These are phyloP conservation scores for Ilyonectria destructans DNA, from an alignment of 2,329 filamentous ascomycete species.

Conservation along the genomic window DNA sequence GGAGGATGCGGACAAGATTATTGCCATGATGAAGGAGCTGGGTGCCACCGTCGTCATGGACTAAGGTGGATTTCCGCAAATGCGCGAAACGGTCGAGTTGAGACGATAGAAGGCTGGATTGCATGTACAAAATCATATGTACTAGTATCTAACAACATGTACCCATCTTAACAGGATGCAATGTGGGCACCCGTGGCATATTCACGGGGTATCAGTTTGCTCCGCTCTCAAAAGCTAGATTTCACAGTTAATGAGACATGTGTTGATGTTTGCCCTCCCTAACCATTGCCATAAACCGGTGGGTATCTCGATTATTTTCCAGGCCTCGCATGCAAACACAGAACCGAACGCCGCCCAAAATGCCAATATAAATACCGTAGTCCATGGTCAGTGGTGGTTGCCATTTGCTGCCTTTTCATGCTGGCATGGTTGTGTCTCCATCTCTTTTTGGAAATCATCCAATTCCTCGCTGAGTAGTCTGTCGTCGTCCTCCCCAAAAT, in stretches of 20 bases:
- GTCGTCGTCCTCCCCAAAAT: conserved; percentile 90
- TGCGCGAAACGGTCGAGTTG: conserved; percentile 44
- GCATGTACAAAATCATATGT: conserved; percentile 60
- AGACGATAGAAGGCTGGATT: conserved; percentile 54
- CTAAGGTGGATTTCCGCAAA: conserved; percentile 64
- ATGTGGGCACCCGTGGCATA: conserved; percentile 12
- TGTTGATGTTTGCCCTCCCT: conserved; percentile 16
- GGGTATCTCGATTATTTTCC: conserved; percentile 52
- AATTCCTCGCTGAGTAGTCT: conserved; percentile 82
- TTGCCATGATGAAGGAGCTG: conserved; percentile 93
- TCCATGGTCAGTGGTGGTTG: conserved; percentile 43
- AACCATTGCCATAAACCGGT: conserved; percentile 35
- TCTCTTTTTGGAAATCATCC: conserved; percentile 63
- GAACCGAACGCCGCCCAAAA: conserved; percentile 52
- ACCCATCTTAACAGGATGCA: conserved; percentile 35
- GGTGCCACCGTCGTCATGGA: conserved; percentile 94
- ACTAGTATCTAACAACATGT: conserved; percentile 55
- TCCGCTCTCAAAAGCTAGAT: conserved; percentile 9
- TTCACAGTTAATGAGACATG: conserved; percentile 14
- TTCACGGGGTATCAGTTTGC: conserved; percentile 17
- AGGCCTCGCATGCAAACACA: conserved; percentile 30
- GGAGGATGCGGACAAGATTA: conserved; percentile 99
- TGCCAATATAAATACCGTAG: conserved; percentile 17
- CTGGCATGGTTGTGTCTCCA: conserved; percentile 58
- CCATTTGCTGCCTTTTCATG: conserved; percentile 57